Conservation (phyloP, 805 yeast genomes). For the Komagataella mondaviorum region DNA sequence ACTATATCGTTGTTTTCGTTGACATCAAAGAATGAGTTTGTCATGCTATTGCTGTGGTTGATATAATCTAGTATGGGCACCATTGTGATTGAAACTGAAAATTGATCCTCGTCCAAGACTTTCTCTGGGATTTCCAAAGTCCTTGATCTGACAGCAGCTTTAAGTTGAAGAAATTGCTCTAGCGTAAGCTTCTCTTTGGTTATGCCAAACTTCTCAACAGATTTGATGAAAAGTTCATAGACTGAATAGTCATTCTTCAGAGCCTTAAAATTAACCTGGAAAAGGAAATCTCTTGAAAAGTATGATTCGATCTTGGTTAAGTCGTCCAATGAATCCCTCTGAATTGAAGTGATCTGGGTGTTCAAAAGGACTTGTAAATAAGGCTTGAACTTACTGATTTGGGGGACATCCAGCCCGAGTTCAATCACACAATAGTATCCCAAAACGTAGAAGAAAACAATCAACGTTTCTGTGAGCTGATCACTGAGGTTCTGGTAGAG, state of each 20-base stretch:
- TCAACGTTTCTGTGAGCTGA: not conserved
- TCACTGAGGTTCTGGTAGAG: not conserved
- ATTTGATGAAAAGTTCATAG: not conserved
- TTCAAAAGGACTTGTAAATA: not conserved
- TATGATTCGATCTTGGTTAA: not conserved
- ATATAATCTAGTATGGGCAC: conserved; percentile 61
- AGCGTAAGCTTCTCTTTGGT: not conserved
- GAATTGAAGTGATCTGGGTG: not conserved
- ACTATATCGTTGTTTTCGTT: conserved; percentile 33
- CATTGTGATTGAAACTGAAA: conserved; percentile 34
- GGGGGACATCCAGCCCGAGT: not conserved
- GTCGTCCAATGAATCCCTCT: not conserved
- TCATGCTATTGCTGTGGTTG: conserved; percentile 33
- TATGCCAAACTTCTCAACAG: not conserved
- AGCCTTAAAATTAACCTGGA: not conserved
- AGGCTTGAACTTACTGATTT: not conserved
- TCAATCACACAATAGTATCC: not conserved
- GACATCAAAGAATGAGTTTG: conserved; percentile 50
- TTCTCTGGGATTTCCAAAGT: conserved; percentile 49
- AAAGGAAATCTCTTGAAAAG: not conserved
- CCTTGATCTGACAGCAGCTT: conserved; percentile 40
- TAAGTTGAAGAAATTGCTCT: conserved; percentile 8
- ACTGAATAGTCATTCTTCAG: not conserved
- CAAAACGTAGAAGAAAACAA: not conserved
- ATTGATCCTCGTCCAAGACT: conserved; percentile 19